Base-by-base conservation (phyloP, 805 yeast species). In the Candida tallmaniae region DNA sequence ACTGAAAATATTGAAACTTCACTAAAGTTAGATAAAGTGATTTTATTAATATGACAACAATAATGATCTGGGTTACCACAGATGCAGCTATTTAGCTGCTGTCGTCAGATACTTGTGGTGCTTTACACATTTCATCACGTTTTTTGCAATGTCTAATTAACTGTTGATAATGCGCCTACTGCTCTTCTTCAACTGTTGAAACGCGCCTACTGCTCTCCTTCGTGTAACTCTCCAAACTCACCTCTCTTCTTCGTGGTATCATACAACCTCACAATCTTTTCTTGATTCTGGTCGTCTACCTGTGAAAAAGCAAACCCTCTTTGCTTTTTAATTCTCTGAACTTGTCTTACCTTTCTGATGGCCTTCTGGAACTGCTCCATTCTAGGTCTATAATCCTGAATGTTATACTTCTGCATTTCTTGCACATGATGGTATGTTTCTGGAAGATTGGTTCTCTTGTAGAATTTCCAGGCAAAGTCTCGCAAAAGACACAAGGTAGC, bases 241-340 rank as follows among this genome's bases (percentile, higher is more conserved):
- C 89, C 89, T 59, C 89, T 74, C 49, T 76, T 70, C 59, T 83
- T 81, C 1, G 97, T 90, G 3, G 97, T 90, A 58, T 93, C 98
- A 51, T 93, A 93, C 68, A 94, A 86, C 50, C 97, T 75, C 31
- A 93, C 82, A 41, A 93, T 76, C 52, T 80, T 80, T 46, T 88
- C 96, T 62, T 89, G 96, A 23, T 95, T 95, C 55, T 85, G 96
- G 36, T 63, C 63, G 44, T 87, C 96, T 30, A 84, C 88, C 59
- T 93, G 97, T 5, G 97, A 88, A 51, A 93, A 93, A 2, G 99
- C 99, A 69, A 86, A 93, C 5, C 99, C 99, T 62, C 97, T 80
- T 62, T 93, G 98, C 53, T 93, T 93, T 56, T 94, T 84, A 85
- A 93, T 90, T 59, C 99, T 76, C 59, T 90, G 96, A 24, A 93